Conservation (phyloP, 2,329 filamentous ascomycete species). For the Aspergillus clavatus region DNA sequence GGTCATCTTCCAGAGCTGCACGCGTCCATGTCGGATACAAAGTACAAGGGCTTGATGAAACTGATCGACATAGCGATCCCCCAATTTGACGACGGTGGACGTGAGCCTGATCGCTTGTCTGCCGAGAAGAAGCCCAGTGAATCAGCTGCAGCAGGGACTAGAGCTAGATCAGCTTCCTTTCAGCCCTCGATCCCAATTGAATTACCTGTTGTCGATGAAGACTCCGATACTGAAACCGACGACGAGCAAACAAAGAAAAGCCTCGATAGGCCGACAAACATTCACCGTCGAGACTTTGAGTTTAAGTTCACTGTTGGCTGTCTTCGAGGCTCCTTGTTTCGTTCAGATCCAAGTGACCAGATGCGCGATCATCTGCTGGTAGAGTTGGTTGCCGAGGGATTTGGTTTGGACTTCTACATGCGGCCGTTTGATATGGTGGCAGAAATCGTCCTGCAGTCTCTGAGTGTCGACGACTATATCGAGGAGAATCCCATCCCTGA, state of each 20-base stretch:
- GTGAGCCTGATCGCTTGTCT: conserved; percentile 26
- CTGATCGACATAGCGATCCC: conserved; percentile 93
- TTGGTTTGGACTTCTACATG: conserved; percentile 81
- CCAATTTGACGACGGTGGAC: conserved; percentile 58
- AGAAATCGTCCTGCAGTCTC: conserved; percentile 78
- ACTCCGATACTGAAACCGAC: conserved; percentile 55
- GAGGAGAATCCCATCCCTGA: conserved; percentile 78
- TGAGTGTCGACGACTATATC: conserved; percentile 92
- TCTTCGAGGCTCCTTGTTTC: conserved; percentile 86
- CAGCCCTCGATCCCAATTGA: conserved; percentile 67
- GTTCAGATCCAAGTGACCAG: conserved; percentile 71
- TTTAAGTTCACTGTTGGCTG: conserved; percentile 95
- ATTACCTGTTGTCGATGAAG: conserved; percentile 73
- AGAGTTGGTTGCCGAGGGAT: conserved; percentile 84
- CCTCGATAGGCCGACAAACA: conserved; percentile 54
- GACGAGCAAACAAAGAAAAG: conserved; percentile 53
- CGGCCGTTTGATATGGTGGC: conserved; percentile 89
- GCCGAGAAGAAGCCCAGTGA: conserved; percentile 36
- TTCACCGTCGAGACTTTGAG: conserved; percentile 89
- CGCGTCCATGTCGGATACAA: conserved; percentile 84
- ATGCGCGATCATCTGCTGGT: conserved; percentile 78
- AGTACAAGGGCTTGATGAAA: conserved; percentile 96
- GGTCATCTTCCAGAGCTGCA: conserved; percentile 90
- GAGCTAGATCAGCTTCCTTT: conserved; percentile 66
- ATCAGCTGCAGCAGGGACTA: conserved; percentile 23